phyloP scores from a whole-genome alignment of 1,284 basidiomycete species.

The Anthracocystis setariae region DNA sequence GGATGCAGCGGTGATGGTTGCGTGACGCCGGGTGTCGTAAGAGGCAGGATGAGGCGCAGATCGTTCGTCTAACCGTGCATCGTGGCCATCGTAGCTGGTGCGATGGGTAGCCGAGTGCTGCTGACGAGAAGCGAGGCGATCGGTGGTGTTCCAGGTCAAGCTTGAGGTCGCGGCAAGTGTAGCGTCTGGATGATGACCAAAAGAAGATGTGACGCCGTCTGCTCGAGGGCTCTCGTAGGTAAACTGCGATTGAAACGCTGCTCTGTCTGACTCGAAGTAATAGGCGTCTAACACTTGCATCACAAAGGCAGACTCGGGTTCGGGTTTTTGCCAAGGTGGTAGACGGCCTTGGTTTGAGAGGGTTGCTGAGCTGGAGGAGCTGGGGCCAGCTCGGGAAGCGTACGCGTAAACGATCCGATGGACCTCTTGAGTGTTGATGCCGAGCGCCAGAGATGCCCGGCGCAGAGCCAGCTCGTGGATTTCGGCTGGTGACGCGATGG shows the following conservation, averaged over 20 bases:
- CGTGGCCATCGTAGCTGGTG: not conserved
- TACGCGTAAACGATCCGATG: conserved; percentile 25
- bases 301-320: conserved; percentile 11
- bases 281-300: conserved; percentile 31
- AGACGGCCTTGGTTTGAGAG: conserved; percentile 5
- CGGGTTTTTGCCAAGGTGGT: not conserved
- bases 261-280: conserved; percentile 18
- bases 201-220: not conserved
- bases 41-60: not conserved
- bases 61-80: not conserved
- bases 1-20: not conserved
- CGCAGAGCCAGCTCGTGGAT: conserved; percentile 27
- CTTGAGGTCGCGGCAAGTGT: conserved; percentile 6
- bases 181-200: not conserved
- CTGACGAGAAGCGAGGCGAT: not conserved
- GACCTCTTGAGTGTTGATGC: conserved; percentile 25
- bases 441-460: conserved; percentile 26
- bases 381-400: conserved; percentile 9
- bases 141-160: not conserved
- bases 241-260: conserved; percentile 7
- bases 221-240: conserved; percentile 3
- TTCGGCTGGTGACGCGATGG: not conserved
- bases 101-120: not conserved
- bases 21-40: conserved; percentile 5
- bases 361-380: conserved; percentile 13